Evolutionary conservation across 2,329 filamentous ascomycete genomes (phyloP).

Genomic region (Bipolaris gigantea): DNA sequence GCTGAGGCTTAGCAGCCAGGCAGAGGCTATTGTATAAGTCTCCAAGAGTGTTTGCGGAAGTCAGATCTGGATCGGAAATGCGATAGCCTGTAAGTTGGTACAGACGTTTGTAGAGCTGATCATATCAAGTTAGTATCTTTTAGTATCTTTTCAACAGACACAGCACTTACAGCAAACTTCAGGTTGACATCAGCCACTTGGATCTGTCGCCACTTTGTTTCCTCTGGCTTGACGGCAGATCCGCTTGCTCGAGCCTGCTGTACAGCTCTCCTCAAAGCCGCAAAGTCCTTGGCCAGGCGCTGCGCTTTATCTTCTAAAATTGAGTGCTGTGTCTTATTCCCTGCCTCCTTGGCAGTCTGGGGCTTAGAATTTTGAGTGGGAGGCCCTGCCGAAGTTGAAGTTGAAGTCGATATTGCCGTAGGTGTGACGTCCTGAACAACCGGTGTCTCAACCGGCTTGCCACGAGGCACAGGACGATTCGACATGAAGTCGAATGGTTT

Average conservation of each 20-base stretch:
- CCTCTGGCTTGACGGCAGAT: conserved; percentile 10
- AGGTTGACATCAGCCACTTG: conserved; percentile 31
- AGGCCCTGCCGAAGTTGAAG: background rate
- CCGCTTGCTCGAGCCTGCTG: conserved; percentile 13
- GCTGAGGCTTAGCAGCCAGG: conserved; percentile 43
- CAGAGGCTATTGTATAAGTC: conserved; percentile 45
- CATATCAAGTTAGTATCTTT: conserved; percentile 18
- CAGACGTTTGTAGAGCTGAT: conserved; percentile 76
- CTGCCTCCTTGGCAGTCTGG: conserved; percentile 3
- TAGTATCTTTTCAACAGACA: background rate
- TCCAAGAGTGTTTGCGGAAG: conserved; percentile 39
- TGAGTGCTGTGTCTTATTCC: conserved; percentile 11
- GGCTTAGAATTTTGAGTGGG: background rate
- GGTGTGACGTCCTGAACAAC: conserved; percentile 18
- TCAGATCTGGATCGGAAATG: conserved; percentile 70
- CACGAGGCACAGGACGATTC: conserved; percentile 37
- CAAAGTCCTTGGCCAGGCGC: conserved; percentile 17
- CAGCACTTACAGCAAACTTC: conserved; percentile 43
- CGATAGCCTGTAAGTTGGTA: conserved; percentile 78
- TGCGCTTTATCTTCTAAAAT: conserved; percentile 22
- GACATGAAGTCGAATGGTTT: conserved; percentile 44
- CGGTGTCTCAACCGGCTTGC: conserved; percentile 32
- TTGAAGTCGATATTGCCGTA: background rate
- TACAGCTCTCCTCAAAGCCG: conserved; percentile 16
- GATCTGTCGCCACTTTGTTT: conserved; percentile 32